These are phyloP conservation scores for Leccinum ponderosum DNA, from an alignment of 1,284 basidiomycete genomes.

Conservation along the genomic window DNA sequence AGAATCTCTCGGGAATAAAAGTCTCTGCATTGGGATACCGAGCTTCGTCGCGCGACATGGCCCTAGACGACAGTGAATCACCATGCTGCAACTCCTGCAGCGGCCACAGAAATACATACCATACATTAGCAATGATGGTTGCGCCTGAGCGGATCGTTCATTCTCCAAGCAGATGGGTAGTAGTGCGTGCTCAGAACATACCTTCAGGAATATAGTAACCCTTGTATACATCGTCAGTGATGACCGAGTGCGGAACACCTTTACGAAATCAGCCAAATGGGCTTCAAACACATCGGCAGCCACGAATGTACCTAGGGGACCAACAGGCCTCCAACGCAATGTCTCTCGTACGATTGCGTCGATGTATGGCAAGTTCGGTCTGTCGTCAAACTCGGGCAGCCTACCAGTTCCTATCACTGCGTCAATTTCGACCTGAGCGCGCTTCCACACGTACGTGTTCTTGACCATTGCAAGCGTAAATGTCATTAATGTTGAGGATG, in stretches of 20 bases:
- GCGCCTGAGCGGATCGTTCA: slow-evolving; percentile 1
- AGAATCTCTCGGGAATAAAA: slow-evolving; percentile 25
- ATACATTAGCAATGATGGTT: slow-evolving; percentile 15
- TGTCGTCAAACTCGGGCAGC: not conserved
- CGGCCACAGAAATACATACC: slow-evolving; percentile 6
- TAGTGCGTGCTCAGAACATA: not conserved
- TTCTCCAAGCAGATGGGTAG: no score
- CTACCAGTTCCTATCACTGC: not conserved
- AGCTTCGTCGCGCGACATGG: slow-evolving; percentile 16
- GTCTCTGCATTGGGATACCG: slow-evolving; percentile 14
- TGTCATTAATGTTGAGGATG: not conserved
- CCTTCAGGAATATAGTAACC: slow-evolving; percentile 27
- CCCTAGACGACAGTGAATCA: slow-evolving; percentile 8
- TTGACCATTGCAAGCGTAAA: not conserved
- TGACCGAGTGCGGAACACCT: slow-evolving; percentile 15
- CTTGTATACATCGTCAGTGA: slow-evolving; percentile 15
- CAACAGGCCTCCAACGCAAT: not conserved
- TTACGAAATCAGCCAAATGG: not conserved
- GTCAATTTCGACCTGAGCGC: not conserved
- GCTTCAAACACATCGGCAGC: no score
- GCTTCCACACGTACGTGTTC: not conserved
- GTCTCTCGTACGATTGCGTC: not conserved
- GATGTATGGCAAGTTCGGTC: not conserved
- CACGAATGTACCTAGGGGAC: not conserved
- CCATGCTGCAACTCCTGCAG: accelerated